These are phyloP conservation scores for Fusarium hostae DNA, from an alignment of 2,329 filamentous ascomycete species.

Conservation along the genomic window DNA sequence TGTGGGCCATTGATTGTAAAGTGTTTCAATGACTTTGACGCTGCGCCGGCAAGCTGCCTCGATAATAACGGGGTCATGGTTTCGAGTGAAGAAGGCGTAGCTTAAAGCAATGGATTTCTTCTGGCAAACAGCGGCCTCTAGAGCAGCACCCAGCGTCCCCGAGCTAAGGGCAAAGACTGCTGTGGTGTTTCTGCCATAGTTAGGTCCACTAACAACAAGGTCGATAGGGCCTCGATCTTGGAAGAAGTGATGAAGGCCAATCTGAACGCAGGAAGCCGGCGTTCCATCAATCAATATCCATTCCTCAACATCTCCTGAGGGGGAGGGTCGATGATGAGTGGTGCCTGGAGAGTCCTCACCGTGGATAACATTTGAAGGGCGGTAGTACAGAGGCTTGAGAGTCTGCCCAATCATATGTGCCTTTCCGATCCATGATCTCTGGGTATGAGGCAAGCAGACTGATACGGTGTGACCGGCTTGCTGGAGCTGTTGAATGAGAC, in stretches of 20 bases:
- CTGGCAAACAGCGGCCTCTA: conserved; percentile 80
- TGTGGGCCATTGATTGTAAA: conserved; percentile 78
- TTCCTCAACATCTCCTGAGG: conserved; percentile 71
- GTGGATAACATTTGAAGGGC: conserved; percentile 60
- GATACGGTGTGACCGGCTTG: conserved; percentile 85
- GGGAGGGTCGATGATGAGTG: conserved; percentile 67
- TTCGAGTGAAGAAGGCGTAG: conserved; percentile 88
- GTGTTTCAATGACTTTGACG: conserved; percentile 80
- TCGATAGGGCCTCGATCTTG: conserved; percentile 76
- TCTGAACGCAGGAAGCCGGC: conserved; percentile 83
- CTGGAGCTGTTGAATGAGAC: conserved; percentile 76
- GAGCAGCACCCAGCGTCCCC: conserved; percentile 79
- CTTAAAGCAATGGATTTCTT: conserved; percentile 81
- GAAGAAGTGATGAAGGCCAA: conserved; percentile 84
- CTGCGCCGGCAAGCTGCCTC: conserved; percentile 78
- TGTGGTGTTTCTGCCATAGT: conserved; percentile 85
- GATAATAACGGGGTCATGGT: conserved; percentile 86
- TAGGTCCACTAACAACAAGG: conserved; percentile 81
- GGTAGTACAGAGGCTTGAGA: conserved; percentile 86
- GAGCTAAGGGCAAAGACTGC: conserved; percentile 82
- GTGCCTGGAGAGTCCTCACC: conserved; percentile 68
- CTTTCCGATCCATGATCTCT: conserved; percentile 98
- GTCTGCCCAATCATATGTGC: conserved; percentile 94
- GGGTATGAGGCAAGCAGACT: conserved; percentile 88
- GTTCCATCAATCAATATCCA: conserved; percentile 87